phyloP scores from a whole-genome alignment of 108 stramenopile genomes.

The Epithemia pelagica region DNA sequence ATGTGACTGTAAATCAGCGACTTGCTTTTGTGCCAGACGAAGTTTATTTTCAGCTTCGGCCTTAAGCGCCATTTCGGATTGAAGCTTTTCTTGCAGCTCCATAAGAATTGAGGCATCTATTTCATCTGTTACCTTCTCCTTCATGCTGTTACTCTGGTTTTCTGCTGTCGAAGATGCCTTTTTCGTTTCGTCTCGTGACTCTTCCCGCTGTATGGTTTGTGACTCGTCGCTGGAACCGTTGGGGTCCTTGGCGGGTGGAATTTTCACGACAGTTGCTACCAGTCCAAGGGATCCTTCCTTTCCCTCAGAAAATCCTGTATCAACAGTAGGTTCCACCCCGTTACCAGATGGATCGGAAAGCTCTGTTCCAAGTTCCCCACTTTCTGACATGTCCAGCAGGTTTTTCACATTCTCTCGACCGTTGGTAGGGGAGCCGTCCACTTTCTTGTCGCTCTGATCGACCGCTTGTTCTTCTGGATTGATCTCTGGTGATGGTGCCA shows the following conservation, averaged over 20 bases:
- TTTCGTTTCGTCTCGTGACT: background rate
- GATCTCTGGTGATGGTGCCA: background rate
- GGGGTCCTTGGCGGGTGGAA: too few species aligned
- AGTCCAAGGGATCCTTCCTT: background rate
- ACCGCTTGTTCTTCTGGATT: background rate
- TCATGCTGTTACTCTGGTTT: background rate
- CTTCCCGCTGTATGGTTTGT: background rate
- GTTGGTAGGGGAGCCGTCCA: background rate
- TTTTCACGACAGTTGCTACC: background rate
- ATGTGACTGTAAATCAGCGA: conserved; percentile 4
- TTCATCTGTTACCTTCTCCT: background rate
- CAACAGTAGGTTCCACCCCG: background rate
- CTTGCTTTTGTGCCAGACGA: conserved; percentile 12
- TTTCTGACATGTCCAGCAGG: background rate
- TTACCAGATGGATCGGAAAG: background rate
- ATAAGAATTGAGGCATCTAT: conserved; percentile 13
- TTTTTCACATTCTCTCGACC: background rate
- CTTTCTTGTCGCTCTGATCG: background rate
- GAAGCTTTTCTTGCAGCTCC: conserved; percentile 57
- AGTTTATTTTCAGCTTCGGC: conserved; percentile 38
- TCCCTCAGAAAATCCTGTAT: background rate
- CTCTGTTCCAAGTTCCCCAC: background rate
- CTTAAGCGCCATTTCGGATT: conserved; percentile 46
- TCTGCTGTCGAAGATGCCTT: background rate
- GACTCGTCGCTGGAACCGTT: too few species aligned